Evolutionary conservation across 805 yeast genomes (phyloP), one percentile per base, ranked within the genome.

Genomic region (Cyberlindnera maclurae): DNA sequence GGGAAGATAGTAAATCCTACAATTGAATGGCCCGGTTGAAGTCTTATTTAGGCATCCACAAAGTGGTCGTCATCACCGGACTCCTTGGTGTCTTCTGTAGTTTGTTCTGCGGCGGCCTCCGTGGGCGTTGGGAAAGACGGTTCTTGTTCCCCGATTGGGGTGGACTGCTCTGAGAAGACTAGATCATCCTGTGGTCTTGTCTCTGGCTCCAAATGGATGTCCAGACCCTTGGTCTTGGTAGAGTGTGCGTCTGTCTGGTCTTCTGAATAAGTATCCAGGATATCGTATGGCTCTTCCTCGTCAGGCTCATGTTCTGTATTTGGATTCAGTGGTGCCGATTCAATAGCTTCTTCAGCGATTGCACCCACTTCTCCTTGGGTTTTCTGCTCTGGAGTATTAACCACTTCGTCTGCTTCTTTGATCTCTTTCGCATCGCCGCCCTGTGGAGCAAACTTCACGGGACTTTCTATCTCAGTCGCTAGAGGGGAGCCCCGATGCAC

Each of bases 151-250:
- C 38, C 38, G 3, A 46, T 27, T 1, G 49, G 49, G 1, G 49
- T 44, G 4, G 42, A 20, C 16, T 45, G 43, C 13, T 43, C 51
- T 10, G 47, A 43, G 12, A 38, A 41, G 27, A 43, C 26, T 0
- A 47, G 20, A 4, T 34, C 36, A 18, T 47, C 47, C 18, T 47
- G 51, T 18, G 47, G 47, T 39, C 51, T 42, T 17, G 8, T 17
- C 4, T 40, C 46, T 5, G 32, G 34, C 9, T 42, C 45, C 2
- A 41, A 38, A 4, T 43, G 39, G 15, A 47, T 45, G n/a, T 35
- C 36, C 6, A 45, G 29, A 4, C 44, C 50, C 4, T 13, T 31
- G 7, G 34, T 16, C 12, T 45, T 40, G 16, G 18, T 15, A 15
- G 31, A 7, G 13, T 33, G 34, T 15, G n/a, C 26, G 10, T 20